A percentile compares a stretch with the other conserved stretches of the same genome.
Evolutionary conservation across 1,284 basidiomycete genomes (phyloP).

Genomic region (Mycena citricolor): DNA sequence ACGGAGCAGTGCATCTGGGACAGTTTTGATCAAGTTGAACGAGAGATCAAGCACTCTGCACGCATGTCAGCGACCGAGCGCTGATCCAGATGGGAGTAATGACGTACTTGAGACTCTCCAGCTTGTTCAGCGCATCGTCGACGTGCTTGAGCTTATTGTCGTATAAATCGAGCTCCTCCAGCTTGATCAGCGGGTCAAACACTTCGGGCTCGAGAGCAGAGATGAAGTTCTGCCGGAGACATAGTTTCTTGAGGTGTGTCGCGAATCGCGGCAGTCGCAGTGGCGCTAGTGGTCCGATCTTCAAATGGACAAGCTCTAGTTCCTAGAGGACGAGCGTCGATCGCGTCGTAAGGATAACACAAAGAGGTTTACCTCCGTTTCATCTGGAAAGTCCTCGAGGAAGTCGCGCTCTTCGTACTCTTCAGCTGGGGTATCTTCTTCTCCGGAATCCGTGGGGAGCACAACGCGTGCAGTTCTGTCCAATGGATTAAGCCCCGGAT

Average conservation of each 20-base stretch:
- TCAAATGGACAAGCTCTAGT: constrained; percentile 86
- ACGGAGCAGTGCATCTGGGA: constrained; percentile 63
- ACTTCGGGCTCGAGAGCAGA: constrained; percentile 67
- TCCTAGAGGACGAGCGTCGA: constrained; percentile 60
- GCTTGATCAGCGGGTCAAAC: constrained; percentile 61
- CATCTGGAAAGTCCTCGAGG: constrained; percentile 55
- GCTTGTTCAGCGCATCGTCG: constrained; percentile 64
- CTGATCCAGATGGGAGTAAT: constrained; percentile 6
- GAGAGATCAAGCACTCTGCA: constrained; percentile 85
- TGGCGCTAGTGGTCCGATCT: constrained; percentile 64
- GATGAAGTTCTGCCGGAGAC: constrained; percentile 89
- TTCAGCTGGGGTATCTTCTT: constrained; percentile 33
- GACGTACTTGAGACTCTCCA: constrained; percentile 63
- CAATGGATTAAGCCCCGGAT: constrained; percentile 2
- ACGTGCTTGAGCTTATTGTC: constrained; percentile 87
- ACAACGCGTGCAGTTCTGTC: constrained; percentile 45
- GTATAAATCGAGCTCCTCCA: constrained; percentile 93
- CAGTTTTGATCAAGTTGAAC: constrained; percentile 83
- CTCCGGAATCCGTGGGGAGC: constrained; percentile 47
- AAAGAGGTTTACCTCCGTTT: constrained; percentile 59
- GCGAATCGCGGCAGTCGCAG: constrained; percentile 75
- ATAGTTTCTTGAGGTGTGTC: constrained; percentile 70
- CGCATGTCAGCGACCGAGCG: constrained; percentile 6
- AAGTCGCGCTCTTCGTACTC: constrained; percentile 47
- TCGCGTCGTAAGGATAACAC: constrained; percentile 9